phyloP scores from a whole-genome alignment of 345 rosid species.

The Turnera subulata region DNA sequence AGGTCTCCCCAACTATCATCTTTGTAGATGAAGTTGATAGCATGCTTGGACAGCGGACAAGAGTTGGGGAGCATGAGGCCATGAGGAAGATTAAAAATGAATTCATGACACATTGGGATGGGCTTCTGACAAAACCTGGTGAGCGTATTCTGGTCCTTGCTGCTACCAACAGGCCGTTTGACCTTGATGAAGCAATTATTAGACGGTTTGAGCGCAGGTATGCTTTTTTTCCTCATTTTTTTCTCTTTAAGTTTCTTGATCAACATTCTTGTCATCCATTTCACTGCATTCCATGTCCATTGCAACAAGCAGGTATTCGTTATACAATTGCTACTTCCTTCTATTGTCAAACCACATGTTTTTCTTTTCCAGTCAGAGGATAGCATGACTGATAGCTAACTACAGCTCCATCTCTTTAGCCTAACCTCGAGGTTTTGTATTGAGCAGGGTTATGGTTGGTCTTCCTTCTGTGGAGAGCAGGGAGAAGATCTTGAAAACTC shows the following conservation, averaged over 20 bases:
- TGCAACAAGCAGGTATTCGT: not conserved
- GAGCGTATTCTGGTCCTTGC: constrained; percentile 95
- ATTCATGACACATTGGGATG: constrained; percentile 99
- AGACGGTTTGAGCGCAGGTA: constrained; percentile 97
- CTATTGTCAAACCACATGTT: too few relatives aligned
- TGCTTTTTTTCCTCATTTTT: constrained; percentile 4
- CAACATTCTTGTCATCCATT: not conserved
- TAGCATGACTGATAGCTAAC: not conserved
- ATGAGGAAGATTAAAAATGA: constrained; percentile 96
- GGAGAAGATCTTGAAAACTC: constrained; percentile 82
- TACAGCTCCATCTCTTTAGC: not conserved
- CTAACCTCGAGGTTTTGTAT: constrained; percentile 14
- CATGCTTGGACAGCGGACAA: constrained; percentile 96
- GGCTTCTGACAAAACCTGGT: constrained; percentile 76
- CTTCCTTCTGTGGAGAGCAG: constrained; percentile 80
- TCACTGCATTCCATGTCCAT: not conserved
- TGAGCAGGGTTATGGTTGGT: constrained; percentile 86
- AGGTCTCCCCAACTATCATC: constrained; percentile 95
- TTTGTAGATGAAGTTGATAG: constrained; percentile 99
- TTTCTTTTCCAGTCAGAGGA: too few relatives aligned
- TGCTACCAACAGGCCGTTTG: constrained; percentile 98
- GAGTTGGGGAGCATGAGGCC: constrained; percentile 98
- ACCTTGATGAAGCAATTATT: constrained; percentile 98
- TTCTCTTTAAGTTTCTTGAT: too few relatives aligned
- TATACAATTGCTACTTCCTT: not conserved